Base-by-base conservation (phyloP, 257 asterid species). In the Apocynum venetum region DNA sequence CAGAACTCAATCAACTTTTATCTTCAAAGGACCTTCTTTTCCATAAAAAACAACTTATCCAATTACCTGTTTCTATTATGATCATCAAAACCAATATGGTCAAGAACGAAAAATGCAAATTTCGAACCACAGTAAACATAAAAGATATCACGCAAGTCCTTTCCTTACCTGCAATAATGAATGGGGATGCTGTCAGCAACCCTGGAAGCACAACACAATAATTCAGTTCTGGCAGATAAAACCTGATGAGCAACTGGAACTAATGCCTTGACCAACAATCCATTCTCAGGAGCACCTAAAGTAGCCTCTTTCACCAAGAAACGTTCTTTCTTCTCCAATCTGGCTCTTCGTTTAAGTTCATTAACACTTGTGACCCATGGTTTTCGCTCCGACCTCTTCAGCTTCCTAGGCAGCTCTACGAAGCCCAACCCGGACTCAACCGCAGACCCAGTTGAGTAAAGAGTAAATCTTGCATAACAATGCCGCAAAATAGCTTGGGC, bases 241-340 rank as follows among this genome's bases (percentile, higher is more conserved):
- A 81, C 96, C 4, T 83, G 68, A 76, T 83, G 93, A 65, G 97
- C 97, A 77, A 91, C 89, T n/a, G 97, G 97, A 72, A 89, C 87
- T 55, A 92, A 74, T 46, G 84, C 84, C 46, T 86, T 72, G 40
- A 89, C 91, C 88, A 89, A 74, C 53, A 91, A 74, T 51, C 97
- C 97, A 79, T 91, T 87, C 48, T 85, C 91, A 0, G 97, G 97
- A 74, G 97, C 88, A 65, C 70, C 75, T 46, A 91, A 65, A 11
- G 79, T 41, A 49, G 76, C 84, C 80, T 92, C 97, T 36, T 81
- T 66, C 17, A 82, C 91, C 64, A 83, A 60, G 41, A 31, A 67
- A 31, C 85, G 82, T 73, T 88, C 90, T 75, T 78, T 80, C 73
- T 81, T 92, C 56, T 85, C 89, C 79, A 70, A 36, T 80, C 91